Base-by-base conservation (phyloP, 768 basidiomycete species). In the Lanmaoa rubissima region DNA sequence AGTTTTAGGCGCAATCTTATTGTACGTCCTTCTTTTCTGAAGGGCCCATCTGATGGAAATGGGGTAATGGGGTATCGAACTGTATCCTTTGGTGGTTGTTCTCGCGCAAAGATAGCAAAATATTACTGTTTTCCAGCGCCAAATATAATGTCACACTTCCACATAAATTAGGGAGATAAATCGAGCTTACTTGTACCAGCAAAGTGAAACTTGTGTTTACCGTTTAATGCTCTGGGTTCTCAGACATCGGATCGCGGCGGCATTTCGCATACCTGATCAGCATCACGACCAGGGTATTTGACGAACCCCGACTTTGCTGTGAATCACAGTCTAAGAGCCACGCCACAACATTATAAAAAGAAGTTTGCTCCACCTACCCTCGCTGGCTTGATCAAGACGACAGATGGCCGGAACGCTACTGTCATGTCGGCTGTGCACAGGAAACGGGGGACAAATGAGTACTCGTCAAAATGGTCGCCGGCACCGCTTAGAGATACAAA, bases 361-460 rank as follows among this genome's bases (percentile, higher is more conserved):
- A 16, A 14, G 39, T 39, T 44, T 17, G 9, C 36, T 38, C 36
- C 36, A 38, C 36, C 8, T 28, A 3, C 28, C 36, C 28, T 17
- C 7, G 8, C 36, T 38, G 36, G 16, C 8, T 38, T 13, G 36
- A 8, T 16, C 36, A 38, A 16, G 21, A 24, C 21, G 21, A 24
- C 21, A 24, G 21, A 24, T 24, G 3, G 21, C 21, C 21, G 6
- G 36, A 38, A 38, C 16, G 9, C 6, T 3, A 16, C 5, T 16
- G 44, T 40, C 24, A 19, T 4, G 13, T 6, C 16, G 31, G 28
- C 42, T 36, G 43, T 40, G 43, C 16, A 26, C 14, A 17, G 7
- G 53, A 57, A 58, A 58, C 31, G 19, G 57, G 57, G 57, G 40
- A 44, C 54, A 34, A 49, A 55, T 31, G 41, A 55, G 14, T 53